Evolutionary conservation across 495 filamentous ascomycete species (phyloP), one percentile per base, ranked within the genome.

Genomic region (Penicillium turbatum): DNA sequence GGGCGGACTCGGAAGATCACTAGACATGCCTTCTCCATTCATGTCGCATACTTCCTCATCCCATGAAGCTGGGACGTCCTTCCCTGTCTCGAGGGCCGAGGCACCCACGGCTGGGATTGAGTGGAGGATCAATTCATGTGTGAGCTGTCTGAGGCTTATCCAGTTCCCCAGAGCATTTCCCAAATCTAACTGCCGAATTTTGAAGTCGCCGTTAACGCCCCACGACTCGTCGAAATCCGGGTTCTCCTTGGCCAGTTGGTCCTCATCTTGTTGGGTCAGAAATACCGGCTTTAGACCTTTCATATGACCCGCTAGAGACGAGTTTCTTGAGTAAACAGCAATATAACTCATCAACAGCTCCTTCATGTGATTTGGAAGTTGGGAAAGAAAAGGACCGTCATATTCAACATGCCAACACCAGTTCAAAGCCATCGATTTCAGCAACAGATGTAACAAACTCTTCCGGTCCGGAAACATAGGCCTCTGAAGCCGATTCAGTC

Each of bases 401-500:
- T 86, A 89, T 16, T 79, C 72, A 13, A 79, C 48, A 61, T 91
- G 82, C 60, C 80, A 84, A 2, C 78, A 71, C 88, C 87, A 95
- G 46, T 88, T 79, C n/a, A 63, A 56, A 2, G 82, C 86, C 62
- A 93, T 80, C 6, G 64, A 66, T 54, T 80, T 80, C 21, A 93
- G 67, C 16, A 79, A 55, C 5, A 70, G 67, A 62, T 87, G 82
- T 19, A 83, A 60, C 5, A 92, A 70, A 51, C 80, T 82, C 15
- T 68, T 68, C 45, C 66, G 61, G 2, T 42, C 60, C 1, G 81
- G 82, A 19, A 78, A 70, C 21, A 5, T 55, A 37, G 5, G 65
- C 47, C 12, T 75, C 77, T 0, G 80, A 0, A 84, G 63, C 36
- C 72, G 66, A 10, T 72, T 60, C 6, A 78, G 57, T 6, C 71